phyloP scores from a whole-genome alignment of 1,284 basidiomycete genomes.

The Ustilago curta region DNA sequence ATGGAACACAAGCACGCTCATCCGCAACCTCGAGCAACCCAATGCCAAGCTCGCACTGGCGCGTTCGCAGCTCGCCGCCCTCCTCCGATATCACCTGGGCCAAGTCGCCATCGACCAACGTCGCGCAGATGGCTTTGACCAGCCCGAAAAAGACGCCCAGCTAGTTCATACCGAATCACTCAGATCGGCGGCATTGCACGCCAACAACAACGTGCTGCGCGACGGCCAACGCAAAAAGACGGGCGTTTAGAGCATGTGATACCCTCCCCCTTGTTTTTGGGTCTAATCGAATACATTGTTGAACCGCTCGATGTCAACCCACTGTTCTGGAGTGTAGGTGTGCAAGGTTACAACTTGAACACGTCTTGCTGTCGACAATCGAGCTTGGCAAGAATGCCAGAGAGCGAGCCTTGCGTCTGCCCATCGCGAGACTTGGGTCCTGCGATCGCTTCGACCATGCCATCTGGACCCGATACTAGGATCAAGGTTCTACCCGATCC shows the following conservation, averaged over 20 bases:
- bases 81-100: conserved; percentile 30
- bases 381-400: conserved; percentile 31
- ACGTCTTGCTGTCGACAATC: conserved; percentile 38
- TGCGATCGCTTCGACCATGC: conserved; percentile 42
- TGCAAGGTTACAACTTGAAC: conserved; percentile 37
- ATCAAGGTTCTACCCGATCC: conserved; percentile 15
- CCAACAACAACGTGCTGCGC: conserved; percentile 28
- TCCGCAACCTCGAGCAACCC: background rate
- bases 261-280: conserved; percentile 7
- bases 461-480: conserved; percentile 53
- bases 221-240: conserved; percentile 39
- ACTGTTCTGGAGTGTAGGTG: background rate
- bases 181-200: conserved; percentile 14
- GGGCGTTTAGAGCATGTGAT: conserved; percentile 23
- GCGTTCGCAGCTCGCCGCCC: conserved; percentile 35
- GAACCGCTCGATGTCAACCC: too few relatives aligned
- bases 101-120: conserved; percentile 30
- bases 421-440: conserved; percentile 46
- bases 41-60: conserved; percentile 15
- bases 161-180: conserved; percentile 37
- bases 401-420: conserved; percentile 36
- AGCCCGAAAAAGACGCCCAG: conserved; percentile 24
- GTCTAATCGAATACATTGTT: background rate
- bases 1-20: conserved; percentile 27
- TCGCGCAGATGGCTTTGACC: conserved; percentile 9